Evolutionary conservation across 352 stramenopile genomes (phyloP).

Genomic region (Pythium sukuiense): DNA sequence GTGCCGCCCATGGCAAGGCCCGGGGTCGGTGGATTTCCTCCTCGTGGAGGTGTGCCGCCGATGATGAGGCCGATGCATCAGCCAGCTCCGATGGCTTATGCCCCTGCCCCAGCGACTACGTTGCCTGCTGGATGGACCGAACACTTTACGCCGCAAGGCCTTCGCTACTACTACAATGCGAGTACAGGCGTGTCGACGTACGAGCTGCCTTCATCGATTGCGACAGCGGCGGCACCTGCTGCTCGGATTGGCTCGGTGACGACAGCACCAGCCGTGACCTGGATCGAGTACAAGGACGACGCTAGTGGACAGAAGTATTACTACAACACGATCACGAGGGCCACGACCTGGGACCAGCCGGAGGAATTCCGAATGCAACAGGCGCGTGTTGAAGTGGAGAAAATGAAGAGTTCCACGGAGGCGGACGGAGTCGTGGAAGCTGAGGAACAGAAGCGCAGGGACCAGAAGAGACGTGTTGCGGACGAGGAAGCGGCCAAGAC

Average conservation of each 20-base stretch:
- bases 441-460: slow-evolving; percentile 34
- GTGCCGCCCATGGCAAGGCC: slow-evolving; percentile 19
- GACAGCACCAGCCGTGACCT: slow-evolving; percentile 28
- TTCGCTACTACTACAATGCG: slow-evolving; percentile 65
- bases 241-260: not conserved
- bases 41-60: not conserved
- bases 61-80: not conserved
- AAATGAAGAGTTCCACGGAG: slow-evolving; percentile 46
- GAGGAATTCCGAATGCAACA: slow-evolving; percentile 79
- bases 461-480: slow-evolving; percentile 47
- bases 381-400: slow-evolving; percentile 65
- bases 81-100: not conserved
- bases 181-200: slow-evolving; percentile 65
- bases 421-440: slow-evolving; percentile 17
- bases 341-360: slow-evolving; percentile 80
- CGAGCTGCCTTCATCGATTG: slow-evolving; percentile 32
- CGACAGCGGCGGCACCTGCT: not conserved
- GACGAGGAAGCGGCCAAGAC: slow-evolving; percentile 41
- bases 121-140: slow-evolving; percentile 66
- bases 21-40: slow-evolving; percentile 9
- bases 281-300: slow-evolving; percentile 82
- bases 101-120: not conserved
- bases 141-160: slow-evolving; percentile 49
- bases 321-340: slow-evolving; percentile 73
- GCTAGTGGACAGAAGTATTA: slow-evolving; percentile 73